phyloP scores from a whole-genome alignment of 2,329 filamentous ascomycete species.

The Phaeosphaeriaceae sp. region DNA sequence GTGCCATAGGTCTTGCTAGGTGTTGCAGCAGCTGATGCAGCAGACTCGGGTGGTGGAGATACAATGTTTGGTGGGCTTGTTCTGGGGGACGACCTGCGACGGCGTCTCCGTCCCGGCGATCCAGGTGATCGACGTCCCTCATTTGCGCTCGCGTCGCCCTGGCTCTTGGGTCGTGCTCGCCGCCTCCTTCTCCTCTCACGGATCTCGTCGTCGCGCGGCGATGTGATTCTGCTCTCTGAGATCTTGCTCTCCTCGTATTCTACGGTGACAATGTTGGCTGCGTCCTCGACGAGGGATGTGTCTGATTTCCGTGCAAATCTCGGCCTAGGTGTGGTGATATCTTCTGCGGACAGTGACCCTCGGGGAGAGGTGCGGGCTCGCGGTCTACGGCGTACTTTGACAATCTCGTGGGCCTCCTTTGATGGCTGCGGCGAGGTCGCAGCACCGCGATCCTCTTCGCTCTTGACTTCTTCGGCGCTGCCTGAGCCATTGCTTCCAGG shows the following conservation, averaged over 20 bases:
- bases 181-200: slow-evolving; percentile 38
- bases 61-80: slow-evolving; percentile 27
- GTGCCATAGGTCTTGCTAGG: slow-evolving; percentile 54
- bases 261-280: slow-evolving; percentile 32
- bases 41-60: slow-evolving; percentile 22
- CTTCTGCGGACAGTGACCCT: slow-evolving; percentile 41
- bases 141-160: slow-evolving; percentile 33
- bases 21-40: slow-evolving; percentile 38
- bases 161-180: slow-evolving; percentile 26
- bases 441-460: slow-evolving; percentile 22
- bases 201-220: slow-evolving; percentile 29
- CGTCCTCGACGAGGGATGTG: slow-evolving; percentile 30
- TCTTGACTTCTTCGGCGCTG: slow-evolving; percentile 32
- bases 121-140: slow-evolving; percentile 26
- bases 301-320: slow-evolving; percentile 30
- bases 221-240: slow-evolving; percentile 20
- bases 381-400: slow-evolving; percentile 37
- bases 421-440: slow-evolving; percentile 28
- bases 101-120: slow-evolving; percentile 26
- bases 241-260: slow-evolving; percentile 35
- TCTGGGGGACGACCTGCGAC: slow-evolving; percentile 34
- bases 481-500: slow-evolving; percentile 44
- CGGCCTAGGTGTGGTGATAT: slow-evolving; percentile 27
- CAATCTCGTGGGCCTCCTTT: slow-evolving; percentile 31
- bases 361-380: slow-evolving; percentile 40